These are phyloP conservation scores for Fusarium sp. DNA, from an alignment of 2,329 filamentous ascomycete species.

Conservation along the genomic window DNA sequence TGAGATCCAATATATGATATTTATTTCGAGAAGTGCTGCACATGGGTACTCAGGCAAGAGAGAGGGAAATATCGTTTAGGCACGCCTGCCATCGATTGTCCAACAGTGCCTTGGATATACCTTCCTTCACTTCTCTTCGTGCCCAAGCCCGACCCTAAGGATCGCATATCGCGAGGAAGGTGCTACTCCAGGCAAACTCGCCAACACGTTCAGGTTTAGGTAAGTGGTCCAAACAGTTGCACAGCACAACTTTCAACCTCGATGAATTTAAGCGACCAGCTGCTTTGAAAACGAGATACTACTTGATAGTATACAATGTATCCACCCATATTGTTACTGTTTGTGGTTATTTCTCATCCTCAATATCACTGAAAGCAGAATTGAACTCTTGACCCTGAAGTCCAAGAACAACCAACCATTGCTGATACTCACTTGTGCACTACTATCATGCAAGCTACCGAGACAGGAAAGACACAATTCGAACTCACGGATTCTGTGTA, in stretches of 20 bases:
- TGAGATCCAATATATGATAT: background rate
- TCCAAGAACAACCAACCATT: background rate
- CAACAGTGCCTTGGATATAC: background rate
- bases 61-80: background rate
- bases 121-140: background rate
- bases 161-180: constrained; percentile 11
- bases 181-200: background rate
- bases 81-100: background rate
- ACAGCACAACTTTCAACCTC: background rate
- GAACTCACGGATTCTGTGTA: background rate
- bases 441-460: background rate
- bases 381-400: background rate
- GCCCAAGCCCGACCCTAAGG: too few species aligned
- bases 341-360: background rate
- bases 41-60: background rate
- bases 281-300: background rate
- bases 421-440: background rate
- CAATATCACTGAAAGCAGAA: background rate
- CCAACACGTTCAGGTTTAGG: background rate
- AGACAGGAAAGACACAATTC: background rate
- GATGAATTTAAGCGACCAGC: background rate
- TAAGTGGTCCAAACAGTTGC: background rate
- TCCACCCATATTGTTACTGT: background rate
- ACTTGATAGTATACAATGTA: background rate
- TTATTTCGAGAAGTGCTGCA: background rate